These are phyloP conservation scores for Neonothopanus nambi DNA, from an alignment of 1,284 basidiomycete species.

Conservation along the genomic window DNA sequence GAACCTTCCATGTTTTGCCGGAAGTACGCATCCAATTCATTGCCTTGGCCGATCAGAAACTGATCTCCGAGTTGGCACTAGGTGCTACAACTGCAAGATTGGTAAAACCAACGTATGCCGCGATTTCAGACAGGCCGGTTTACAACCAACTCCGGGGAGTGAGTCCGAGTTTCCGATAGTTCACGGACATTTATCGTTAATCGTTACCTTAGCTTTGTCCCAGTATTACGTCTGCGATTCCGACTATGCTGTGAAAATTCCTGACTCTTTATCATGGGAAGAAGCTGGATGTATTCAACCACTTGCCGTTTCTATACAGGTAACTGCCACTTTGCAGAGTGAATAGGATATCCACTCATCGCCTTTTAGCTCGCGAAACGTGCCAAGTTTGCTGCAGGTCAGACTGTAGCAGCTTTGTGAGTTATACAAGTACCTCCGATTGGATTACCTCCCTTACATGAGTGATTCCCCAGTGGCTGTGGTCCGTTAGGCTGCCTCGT, in stretches of 20 bases:
- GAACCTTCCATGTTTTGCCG: slow-evolving; percentile 21
- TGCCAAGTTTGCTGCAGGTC: slow-evolving; percentile 18
- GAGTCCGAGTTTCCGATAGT: background rate
- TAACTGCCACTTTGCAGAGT: background rate
- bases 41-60: background rate
- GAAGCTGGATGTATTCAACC: slow-evolving; percentile 24
- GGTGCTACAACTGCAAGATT: slow-evolving; percentile 21
- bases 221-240: slow-evolving; percentile 21
- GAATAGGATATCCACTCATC: background rate
- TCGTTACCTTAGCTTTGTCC: slow-evolving; percentile 12
- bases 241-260: slow-evolving; percentile 20
- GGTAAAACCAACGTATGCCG: slow-evolving; percentile 22
- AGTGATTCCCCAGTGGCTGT: slow-evolving; percentile 19
- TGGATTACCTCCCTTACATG: background rate
- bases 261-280: slow-evolving; percentile 20
- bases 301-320: slow-evolving; percentile 21
- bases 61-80: too few relatives aligned
- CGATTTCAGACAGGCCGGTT: slow-evolving; percentile 18
- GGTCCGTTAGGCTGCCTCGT: slow-evolving; percentile 60
- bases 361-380: slow-evolving; percentile 17
- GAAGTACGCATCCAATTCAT: slow-evolving; percentile 12
- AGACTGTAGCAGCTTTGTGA: slow-evolving; percentile 23
- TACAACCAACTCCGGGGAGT: slow-evolving; percentile 21
- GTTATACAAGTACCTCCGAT: background rate
- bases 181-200: background rate